Base-by-base conservation (phyloP, 768 basidiomycete genomes). In the Kwoniella europaea region DNA sequence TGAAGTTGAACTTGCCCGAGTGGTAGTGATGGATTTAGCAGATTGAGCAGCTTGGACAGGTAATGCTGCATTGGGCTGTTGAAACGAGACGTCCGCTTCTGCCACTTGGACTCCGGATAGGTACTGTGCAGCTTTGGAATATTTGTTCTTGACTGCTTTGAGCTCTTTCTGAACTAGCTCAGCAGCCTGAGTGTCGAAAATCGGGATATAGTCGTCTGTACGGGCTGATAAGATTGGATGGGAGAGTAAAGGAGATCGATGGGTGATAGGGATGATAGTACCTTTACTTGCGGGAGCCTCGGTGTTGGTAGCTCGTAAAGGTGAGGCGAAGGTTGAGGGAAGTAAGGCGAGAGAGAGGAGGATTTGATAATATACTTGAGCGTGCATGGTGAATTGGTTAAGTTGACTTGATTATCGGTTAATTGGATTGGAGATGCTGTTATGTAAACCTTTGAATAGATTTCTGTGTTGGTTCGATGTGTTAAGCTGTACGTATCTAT, bases 71-170 rank as follows among this genome's bases (percentile, higher is more conserved):
- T 58, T 55, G 2, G 67, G 67, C 43, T 74, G 68, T 13, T 68
- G 46, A 53, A 74, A 69, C 18, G 56, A 60, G 10, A 71, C 64
- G 54, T 79, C 78, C 9, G 76, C 72, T 42, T 68, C 46, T 9
- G 76, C 78, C 18, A 76, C 58, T 42, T 72, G 71, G 6, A 77
- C 78, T 24, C 69, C 71, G 12, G 57, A 50, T 13, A 79, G 61
- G 53, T 73, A 75, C 61, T 73, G 59, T 55, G 70, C 60, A 13
- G 78, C 78, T 44, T 74, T 75, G 1, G 59, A 46, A 43, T 80
- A 80, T 55, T 80, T 80, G 41, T 69, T 70, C 41, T 66, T 42
- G 52, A 80, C 76, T 22, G 53, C 52, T n/a, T 57, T 9, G 3
- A 73, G 54, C 27, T 69, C 68, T 27, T 69, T 54, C 20, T 53